These are phyloP conservation scores for Cantharellus cinnabarinus DNA, from an alignment of 768 basidiomycete genomes.

Conservation along the genomic window DNA sequence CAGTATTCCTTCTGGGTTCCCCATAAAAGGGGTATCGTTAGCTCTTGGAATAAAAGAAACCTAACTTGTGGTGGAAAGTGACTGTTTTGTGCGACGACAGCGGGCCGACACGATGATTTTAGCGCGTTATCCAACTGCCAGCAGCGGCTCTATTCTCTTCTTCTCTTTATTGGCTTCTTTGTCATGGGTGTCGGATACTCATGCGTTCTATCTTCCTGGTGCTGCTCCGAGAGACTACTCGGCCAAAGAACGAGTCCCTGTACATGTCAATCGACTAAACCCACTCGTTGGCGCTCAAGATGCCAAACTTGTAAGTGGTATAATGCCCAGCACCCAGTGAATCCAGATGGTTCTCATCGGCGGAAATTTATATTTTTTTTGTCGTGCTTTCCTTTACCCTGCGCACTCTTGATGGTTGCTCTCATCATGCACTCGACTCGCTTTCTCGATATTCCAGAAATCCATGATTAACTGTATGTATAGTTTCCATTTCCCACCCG, in stretches of 20 bases:
- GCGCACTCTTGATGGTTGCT: neutral
- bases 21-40: too few species aligned
- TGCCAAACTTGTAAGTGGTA: conserved; percentile 14
- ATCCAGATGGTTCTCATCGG: too few species aligned
- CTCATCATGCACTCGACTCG: conserved; percentile 13
- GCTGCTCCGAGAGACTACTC: conserved; percentile 73
- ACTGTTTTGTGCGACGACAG: too few species aligned
- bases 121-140: neutral
- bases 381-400: neutral
- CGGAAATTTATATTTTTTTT: neutral
- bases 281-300: conserved; percentile 46
- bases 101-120: neutral
- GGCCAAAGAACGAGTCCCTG: conserved; percentile 48
- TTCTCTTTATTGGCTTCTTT: conserved; percentile 2
- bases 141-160: neutral
- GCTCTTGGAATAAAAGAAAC: too few species aligned
- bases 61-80: too few species aligned
- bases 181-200: neutral
- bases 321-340: neutral
- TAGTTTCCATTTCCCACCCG: neutral
- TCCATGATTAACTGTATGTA: conserved; percentile 74
- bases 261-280: conserved; percentile 76
- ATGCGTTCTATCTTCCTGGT: conserved; percentile 78
- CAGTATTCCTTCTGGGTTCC: too few species aligned
- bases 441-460: conserved; percentile 31